Base-by-base conservation (phyloP, 108 stramenopile genomes). In the Nitzschia sp. region DNA sequence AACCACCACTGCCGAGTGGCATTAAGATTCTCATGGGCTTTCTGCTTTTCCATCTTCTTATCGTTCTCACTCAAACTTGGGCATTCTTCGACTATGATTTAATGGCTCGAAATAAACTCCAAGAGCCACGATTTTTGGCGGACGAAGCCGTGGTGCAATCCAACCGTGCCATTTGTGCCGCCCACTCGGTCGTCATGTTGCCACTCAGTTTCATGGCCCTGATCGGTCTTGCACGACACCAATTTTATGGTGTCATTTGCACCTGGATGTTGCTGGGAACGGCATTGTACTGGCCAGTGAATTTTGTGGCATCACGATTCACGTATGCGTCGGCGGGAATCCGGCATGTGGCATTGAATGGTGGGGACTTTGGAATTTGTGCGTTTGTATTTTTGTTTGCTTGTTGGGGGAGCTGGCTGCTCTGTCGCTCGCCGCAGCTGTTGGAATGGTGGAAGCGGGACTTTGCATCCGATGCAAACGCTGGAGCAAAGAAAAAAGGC, bases 41-140 rank as follows among this genome's bases (percentile, higher is more conserved):
- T 33, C 30, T 58, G 28, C 25, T 33, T 13, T 33, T 58, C 31
- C 56, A 58, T 29, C 56, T 58, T 11, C 5, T 29, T 8, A 29
- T 58, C 21, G 56, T 58, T 23, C 11, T 58, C 3, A 32, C 31
- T 29, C 56, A 29, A 58, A 33, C 56, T 6, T 25, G 23, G 28
- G 28, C 56, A n/a, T 29, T 32, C n/a, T 58, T 58, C n/a, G 30
- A 58, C 3, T 58, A 58, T 28, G 56, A 58, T 33, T 58, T 25
- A 11, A 33, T 58, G 30, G 56, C 56, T 17, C 28, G 15, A 6
- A 32, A 32, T 15, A 29, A 58, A 11, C 31, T 58, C 3, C 30
- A 58, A 58, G 56, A 58, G 28, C 56, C 56, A 58, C 23, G 56
- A 58, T 32, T 58, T n/a, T n/a, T 58, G n/a, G 56, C 56, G 27